Conservation (phyloP, 2,329 filamentous ascomycete species). For the Thielaviopsis euricoi region DNA sequence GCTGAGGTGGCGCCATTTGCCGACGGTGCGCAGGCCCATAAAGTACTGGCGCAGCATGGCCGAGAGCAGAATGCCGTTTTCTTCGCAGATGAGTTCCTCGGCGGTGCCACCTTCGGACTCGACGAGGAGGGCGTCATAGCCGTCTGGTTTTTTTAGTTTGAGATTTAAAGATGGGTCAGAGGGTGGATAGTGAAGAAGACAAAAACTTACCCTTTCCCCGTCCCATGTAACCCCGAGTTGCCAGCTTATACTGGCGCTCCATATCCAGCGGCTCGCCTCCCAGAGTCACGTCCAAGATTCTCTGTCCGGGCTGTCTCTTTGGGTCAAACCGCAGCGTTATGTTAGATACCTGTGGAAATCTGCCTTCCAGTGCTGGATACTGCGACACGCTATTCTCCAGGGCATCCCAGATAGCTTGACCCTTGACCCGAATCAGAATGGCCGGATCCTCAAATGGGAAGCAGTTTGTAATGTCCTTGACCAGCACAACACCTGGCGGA, state of each 20-base stretch:
- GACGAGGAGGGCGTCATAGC: constrained; percentile 61
- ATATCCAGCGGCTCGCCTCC: constrained; percentile 44
- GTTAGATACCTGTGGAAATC: constrained; percentile 77
- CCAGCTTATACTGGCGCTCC: constrained; percentile 50
- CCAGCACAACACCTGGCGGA: constrained; percentile 56
- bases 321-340: constrained; percentile 63
- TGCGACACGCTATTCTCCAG: constrained; percentile 69
- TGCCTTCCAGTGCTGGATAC: constrained; percentile 63
- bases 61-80: constrained; percentile 74
- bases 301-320: constrained; percentile 37
- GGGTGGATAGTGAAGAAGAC: too few species aligned
- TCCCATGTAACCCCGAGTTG: constrained; percentile 77
- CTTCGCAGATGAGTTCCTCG: constrained; percentile 66
- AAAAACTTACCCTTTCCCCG: constrained; percentile 47
- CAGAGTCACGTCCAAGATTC: constrained; percentile 47
- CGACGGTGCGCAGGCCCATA: constrained; percentile 66
- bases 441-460: constrained; percentile 89
- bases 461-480: constrained; percentile 74
- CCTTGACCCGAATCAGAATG: constrained; percentile 56
- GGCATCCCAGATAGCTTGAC: constrained; percentile 58
- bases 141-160: constrained; percentile 39
- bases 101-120: constrained; percentile 58
- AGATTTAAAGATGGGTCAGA: too few species aligned
- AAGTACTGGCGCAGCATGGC: constrained; percentile 84
- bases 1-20: constrained; percentile 61